These are phyloP conservation scores for Tritrichomonas foetus DNA, from an alignment of 208 protist genomes.

Conservation along the genomic window DNA sequence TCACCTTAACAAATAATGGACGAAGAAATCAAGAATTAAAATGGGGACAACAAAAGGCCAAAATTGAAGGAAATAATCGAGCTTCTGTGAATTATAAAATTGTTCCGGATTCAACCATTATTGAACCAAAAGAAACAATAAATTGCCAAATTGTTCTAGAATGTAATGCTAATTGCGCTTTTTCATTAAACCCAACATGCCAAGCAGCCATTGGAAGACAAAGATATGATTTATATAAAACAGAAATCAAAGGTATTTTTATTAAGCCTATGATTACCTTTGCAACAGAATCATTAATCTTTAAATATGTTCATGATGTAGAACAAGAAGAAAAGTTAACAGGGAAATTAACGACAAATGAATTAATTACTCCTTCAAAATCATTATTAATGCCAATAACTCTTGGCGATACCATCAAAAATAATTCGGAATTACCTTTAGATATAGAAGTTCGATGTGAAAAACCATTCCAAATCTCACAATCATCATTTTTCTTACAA, in stretches of 20 bases:
- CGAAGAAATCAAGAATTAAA: neutral
- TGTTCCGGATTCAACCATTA: neutral
- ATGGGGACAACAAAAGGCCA: neutral
- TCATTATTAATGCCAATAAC: no score
- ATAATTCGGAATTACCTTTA: no score
- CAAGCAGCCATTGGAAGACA: neutral
- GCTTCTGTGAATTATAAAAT: neutral
- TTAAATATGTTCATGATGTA: neutral
- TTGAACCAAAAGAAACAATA: neutral
- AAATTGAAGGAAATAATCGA: neutral
- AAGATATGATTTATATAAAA: neutral
- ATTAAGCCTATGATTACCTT: neutral
- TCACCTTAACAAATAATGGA: constrained; percentile 11
- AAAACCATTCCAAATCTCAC: no score
- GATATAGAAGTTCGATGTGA: no score
- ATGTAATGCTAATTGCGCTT: neutral
- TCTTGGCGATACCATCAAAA: no score
- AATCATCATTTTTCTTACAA: no score
- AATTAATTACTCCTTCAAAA: neutral
- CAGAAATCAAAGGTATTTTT: neutral
- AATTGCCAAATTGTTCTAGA: neutral
- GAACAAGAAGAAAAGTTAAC: constrained; percentile 13
- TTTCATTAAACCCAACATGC: neutral
- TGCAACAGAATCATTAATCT: neutral
- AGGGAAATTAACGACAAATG: neutral